A percentile compares a stretch with the other conserved stretches of the same genome.
Conservation (phyloP, 306 rosid species). For the Vachellia collinsii region DNA sequence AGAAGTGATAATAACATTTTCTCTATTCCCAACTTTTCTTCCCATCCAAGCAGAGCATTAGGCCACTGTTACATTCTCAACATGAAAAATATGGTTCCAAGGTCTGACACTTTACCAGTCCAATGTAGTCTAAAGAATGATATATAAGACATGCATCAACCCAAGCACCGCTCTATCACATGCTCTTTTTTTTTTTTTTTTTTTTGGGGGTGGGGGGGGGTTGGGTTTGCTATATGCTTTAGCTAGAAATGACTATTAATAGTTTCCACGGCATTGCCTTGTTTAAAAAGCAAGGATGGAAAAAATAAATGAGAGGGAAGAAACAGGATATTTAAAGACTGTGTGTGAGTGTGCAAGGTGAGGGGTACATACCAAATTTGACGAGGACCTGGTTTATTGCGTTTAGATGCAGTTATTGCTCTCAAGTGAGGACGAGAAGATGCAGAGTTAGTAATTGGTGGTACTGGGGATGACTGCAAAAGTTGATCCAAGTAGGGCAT, state of each 20-base stretch:
- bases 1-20: too few relatives aligned
- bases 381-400: conserved; percentile 75
- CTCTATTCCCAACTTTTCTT: too few relatives aligned
- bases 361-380: conserved; percentile 73
- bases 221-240: too few relatives aligned
- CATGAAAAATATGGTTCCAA: neutral
- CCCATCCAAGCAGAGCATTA: too few relatives aligned
- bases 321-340: conserved; percentile 21
- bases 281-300: neutral
- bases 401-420: conserved; percentile 95
- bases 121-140: conserved; percentile 1
- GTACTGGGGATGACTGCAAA: conserved; percentile 83
- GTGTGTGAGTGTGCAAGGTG: neutral
- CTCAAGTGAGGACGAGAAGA: conserved; percentile 86
- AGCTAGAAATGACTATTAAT: conserved; percentile 22
- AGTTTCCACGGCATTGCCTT: conserved; percentile 20
- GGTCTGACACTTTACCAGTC: neutral
- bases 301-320: conserved; percentile 2
- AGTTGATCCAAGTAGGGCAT: conserved; percentile 98
- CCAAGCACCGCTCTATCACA: conserved; percentile 17
- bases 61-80: neutral
- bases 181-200: too few relatives aligned
- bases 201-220: too few relatives aligned
- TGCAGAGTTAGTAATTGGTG: conserved; percentile 78
- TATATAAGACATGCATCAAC: neutral